These are phyloP conservation scores for Colletotrichum filicis DNA, from an alignment of 2,329 filamentous ascomycete genomes.

Conservation along the genomic window DNA sequence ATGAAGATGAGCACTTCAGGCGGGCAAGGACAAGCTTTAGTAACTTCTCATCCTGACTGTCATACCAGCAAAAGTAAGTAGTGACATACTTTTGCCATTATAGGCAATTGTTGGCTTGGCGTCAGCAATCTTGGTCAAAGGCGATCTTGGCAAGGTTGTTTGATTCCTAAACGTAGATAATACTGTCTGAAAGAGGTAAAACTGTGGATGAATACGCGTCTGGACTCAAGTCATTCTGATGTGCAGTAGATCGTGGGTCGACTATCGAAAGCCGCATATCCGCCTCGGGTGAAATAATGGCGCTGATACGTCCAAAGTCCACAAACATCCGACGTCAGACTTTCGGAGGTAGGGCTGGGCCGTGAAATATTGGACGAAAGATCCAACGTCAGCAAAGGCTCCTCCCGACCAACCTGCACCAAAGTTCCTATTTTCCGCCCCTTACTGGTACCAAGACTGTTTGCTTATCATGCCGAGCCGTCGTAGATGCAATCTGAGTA, in stretches of 20 bases:
- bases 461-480: neutral
- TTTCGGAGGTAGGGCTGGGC: neutral
- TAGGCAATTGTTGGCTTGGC: neutral
- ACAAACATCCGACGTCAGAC: conserved; percentile 2
- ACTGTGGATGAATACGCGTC: neutral
- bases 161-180: neutral
- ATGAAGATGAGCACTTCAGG: too few relatives aligned
- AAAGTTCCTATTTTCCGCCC: neutral
- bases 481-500: neutral
- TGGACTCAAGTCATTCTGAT: too few relatives aligned
- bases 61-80: neutral
- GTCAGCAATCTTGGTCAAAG: neutral
- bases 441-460: neutral
- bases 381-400: conserved; percentile 10
- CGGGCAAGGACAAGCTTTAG: too few relatives aligned
- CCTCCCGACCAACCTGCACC: neutral
- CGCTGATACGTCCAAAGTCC: neutral
- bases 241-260: neutral
- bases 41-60: too few relatives aligned
- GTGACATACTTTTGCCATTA: too few relatives aligned
- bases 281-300: too few relatives aligned
- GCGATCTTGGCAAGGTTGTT: neutral
- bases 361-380: neutral
- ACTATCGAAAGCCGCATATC: neutral
- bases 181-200: too few relatives aligned